Evolutionary conservation across 1,284 basidiomycete species (phyloP), one percentile per base, ranked within the genome.

Genomic region (Austroboletus niveus): DNA sequence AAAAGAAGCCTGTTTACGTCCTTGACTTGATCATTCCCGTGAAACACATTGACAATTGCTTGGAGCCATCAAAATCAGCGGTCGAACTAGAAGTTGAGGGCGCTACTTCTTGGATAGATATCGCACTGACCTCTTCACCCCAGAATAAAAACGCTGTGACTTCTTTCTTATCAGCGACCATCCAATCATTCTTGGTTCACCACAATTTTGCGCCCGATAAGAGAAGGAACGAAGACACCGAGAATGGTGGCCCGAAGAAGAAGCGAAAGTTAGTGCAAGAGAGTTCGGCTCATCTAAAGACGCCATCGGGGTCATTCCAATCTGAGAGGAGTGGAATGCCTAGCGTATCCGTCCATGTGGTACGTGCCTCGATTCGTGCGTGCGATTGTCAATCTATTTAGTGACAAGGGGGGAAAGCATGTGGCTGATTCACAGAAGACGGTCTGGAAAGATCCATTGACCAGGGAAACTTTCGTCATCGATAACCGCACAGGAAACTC

Each of bases 1-100:
- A 92, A 62, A 84, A 83, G 65, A 81, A 80, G 61, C 85, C 92
- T 1, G 79, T 92, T 48, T 96, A 92, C 65, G 87, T 93, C 29
- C 74, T 97, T 30, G 85, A 89, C 62, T 62, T 96, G 47, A 76
- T 72, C 3, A 69, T 94, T 11, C 81, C 90, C 39, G 70, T 81
- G 2, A 69, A 74, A 17, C 73, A 84, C 30, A 74, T 95, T 11
- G 92, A 95, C 62, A 87, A 89, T 52, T 82, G 81, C 52, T 65
- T 93, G 24, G 89, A 91, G 57, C 91, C 92, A 14, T 72, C 80
- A 11, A 96, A 94, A 72, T 70, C 75, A 8, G 65, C 75, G 7
- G 75, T 94, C 30, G 80, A 85, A 47, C 75, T 94, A 51, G 75
- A 81, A 70, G 93, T 92, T 62, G 57, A 51, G 5, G 15, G 43